Evolutionary conservation across 345 rosid species (phyloP).

Genomic region (Boechera retrofracta): DNA sequence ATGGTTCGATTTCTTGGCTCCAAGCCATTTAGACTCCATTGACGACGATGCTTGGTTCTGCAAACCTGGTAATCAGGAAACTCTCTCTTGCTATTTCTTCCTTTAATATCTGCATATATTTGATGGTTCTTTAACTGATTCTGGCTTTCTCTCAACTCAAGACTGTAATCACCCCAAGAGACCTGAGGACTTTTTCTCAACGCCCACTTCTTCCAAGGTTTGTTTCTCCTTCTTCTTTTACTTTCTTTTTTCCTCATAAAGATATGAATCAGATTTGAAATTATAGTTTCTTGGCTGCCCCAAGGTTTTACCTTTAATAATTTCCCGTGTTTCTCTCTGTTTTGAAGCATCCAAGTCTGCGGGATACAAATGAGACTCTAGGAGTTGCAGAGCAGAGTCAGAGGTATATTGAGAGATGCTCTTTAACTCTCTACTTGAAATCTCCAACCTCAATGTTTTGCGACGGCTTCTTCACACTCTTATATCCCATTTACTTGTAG

Average conservation of each 20-base stretch:
- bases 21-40: conserved; percentile 37
- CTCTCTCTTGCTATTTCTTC: neutral
- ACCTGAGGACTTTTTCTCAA: conserved; percentile 71
- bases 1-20: conserved; percentile 79
- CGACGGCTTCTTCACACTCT: neutral
- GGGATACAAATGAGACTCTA: conserved; percentile 16
- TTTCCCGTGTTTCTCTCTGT: conserved; percentile 5
- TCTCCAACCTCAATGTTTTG: neutral
- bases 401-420: conserved; percentile 34
- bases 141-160: conserved; percentile 33
- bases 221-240: conserved; percentile 4
- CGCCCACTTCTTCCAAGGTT: conserved; percentile 53
- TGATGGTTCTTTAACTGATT: neutral
- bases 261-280: neutral
- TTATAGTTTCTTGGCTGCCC: neutral
- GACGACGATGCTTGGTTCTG: conserved; percentile 85
- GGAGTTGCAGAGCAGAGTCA: conserved; percentile 33
- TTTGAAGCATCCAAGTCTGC: conserved; percentile 30
- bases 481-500: conserved; percentile 36
- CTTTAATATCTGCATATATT: neutral
- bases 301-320: neutral
- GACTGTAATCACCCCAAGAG: conserved; percentile 89
- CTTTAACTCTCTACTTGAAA: neutral
- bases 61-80: conserved; percentile 59
- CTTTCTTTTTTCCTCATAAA: conserved; percentile 27